These are phyloP conservation scores for Arxiozyma bovina DNA, from an alignment of 1,139 yeast genomes.

Conservation along the genomic window DNA sequence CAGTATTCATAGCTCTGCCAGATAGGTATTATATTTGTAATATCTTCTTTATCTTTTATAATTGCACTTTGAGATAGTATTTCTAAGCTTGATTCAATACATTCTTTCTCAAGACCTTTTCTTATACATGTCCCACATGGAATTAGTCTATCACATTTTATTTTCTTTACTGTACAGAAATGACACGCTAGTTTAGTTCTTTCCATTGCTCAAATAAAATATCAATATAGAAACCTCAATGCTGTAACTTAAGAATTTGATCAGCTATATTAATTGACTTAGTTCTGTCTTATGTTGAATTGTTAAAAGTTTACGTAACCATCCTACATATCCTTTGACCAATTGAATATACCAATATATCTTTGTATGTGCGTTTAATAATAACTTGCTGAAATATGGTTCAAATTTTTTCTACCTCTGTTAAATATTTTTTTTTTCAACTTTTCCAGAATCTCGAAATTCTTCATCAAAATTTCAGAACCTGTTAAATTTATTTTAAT, in stretches of 20 bases:
- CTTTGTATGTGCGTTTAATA: too few species aligned
- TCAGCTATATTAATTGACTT: background rate
- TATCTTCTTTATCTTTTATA: constrained; percentile 3
- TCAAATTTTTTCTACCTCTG: background rate
- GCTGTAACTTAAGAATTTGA: background rate
- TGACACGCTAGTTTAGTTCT: constrained; percentile 14
- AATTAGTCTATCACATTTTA: constrained; percentile 29
- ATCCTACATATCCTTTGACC: background rate
- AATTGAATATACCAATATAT: background rate
- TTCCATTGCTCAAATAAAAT: constrained; percentile 1
- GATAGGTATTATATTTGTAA: constrained; percentile 15
- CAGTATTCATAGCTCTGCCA: constrained; percentile 28
- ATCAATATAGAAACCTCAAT: too few species aligned
- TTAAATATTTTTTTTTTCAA: too few species aligned
- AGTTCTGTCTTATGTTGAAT: background rate
- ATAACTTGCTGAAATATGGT: too few species aligned
- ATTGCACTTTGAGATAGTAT: background rate
- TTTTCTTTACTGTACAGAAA: constrained; percentile 24
- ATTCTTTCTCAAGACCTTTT: constrained; percentile 23
- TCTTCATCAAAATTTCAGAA: background rate
- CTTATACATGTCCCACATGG: constrained; percentile 30
- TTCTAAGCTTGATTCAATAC: constrained; percentile 10
- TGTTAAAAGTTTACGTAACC: background rate
- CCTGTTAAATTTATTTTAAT: too few species aligned
- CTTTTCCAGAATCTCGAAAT: background rate